phyloP scores from a whole-genome alignment of 768 basidiomycete species.

The Suillus occidentalis region DNA sequence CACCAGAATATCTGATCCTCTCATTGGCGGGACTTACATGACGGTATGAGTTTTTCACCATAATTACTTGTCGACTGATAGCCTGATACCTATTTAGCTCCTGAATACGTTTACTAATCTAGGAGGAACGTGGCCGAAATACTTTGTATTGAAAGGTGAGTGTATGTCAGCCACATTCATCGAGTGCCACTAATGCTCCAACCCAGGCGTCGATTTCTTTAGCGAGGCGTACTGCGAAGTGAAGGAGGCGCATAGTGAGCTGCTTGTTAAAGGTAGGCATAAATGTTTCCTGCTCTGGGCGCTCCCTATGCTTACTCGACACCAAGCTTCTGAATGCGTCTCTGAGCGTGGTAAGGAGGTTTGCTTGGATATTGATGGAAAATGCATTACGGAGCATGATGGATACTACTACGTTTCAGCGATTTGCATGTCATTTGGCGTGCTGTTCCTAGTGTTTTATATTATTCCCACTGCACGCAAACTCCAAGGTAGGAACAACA shows the following conservation, averaged over 20 bases:
- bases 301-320: slow-evolving; percentile 12
- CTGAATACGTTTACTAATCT: slow-evolving; percentile 95
- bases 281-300: slow-evolving; percentile 8
- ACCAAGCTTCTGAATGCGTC: slow-evolving; percentile 80
- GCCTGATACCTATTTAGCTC: slow-evolving; percentile 49
- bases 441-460: slow-evolving; percentile 67
- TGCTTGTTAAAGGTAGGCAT: slow-evolving; percentile 53
- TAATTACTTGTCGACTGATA: slow-evolving; percentile 4
- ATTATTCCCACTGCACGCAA: slow-evolving; percentile 82
- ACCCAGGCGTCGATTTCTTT: slow-evolving; percentile 80
- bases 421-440: slow-evolving; percentile 79
- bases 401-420: slow-evolving; percentile 88
- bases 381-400: slow-evolving; percentile 82
- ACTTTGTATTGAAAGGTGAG: slow-evolving; percentile 88
- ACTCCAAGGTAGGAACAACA: slow-evolving; percentile 70
- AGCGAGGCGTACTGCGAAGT: slow-evolving; percentile 83
- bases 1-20: slow-evolving; percentile 90
- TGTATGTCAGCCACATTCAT: not conserved
- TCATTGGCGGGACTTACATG: slow-evolving; percentile 99
- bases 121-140: slow-evolving; percentile 98
- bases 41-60: slow-evolving; percentile 58
- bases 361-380: slow-evolving; percentile 74
- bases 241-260: slow-evolving; percentile 50
- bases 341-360: slow-evolving; percentile 85
- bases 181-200: slow-evolving; percentile 13